A percentile compares a stretch with the other conserved stretches of the same genome.
phyloP scores from a whole-genome alignment of 2,329 filamentous ascomycete species.

The Polychaeton citri region DNA sequence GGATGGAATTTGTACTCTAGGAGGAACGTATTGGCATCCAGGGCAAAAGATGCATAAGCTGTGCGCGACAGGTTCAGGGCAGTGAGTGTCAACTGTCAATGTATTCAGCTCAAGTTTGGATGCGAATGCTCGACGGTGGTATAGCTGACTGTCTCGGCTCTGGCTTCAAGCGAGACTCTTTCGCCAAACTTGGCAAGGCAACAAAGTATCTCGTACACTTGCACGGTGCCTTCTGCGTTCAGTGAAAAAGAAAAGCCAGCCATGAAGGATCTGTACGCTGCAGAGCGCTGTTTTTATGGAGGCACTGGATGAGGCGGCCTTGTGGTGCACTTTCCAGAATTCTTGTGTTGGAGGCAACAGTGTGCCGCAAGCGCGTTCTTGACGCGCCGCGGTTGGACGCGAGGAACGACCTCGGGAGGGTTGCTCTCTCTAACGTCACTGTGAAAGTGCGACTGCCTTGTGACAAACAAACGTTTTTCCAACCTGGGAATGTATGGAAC shows the following conservation, averaged over 20 bases:
- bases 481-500: too few relatives aligned
- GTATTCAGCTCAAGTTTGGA: slow-evolving; percentile 5
- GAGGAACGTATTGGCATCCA: slow-evolving; percentile 58
- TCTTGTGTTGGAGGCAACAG: too few relatives aligned
- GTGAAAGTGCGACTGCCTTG: too few relatives aligned
- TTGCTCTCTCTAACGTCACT: too few relatives aligned
- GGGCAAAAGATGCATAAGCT: slow-evolving; percentile 60
- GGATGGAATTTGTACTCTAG: slow-evolving; percentile 51
- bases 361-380: too few relatives aligned
- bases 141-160: slow-evolving; percentile 53
- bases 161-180: slow-evolving; percentile 61
- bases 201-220: slow-evolving; percentile 57
- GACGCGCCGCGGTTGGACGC: too few relatives aligned
- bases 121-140: neutral
- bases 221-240: slow-evolving; percentile 56
- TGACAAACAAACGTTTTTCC: too few relatives aligned
- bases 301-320: too few relatives aligned
- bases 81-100: slow-evolving; percentile 58
- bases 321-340: too few relatives aligned
- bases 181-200: slow-evolving; percentile 73
- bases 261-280: too few relatives aligned
- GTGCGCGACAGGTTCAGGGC: slow-evolving; percentile 71
- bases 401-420: too few relatives aligned
- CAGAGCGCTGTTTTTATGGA: too few relatives aligned
- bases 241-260: slow-evolving; percentile 51